Base-by-base conservation (phyloP, 2,329 filamentous ascomycete genomes). In the Epichloe typhina region DNA sequence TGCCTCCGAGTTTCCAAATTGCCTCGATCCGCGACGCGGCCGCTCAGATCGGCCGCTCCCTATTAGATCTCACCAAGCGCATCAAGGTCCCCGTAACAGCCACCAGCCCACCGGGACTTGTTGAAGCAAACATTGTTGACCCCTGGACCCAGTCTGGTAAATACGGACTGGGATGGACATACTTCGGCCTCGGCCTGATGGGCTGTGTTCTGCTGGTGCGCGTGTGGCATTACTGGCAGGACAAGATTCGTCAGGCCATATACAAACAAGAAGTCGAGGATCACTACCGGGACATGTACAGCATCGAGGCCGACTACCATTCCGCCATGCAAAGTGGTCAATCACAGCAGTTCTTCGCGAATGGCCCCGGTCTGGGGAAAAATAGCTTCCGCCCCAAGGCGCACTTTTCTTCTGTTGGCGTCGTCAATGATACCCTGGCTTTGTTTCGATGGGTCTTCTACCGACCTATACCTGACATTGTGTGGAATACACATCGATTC, bases 361-460 rank as follows among this genome's bases (percentile, higher is more conserved):
- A 82, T 47, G 77, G 74, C 56, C 73, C 73, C 23, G 72, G 75
- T 19, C 65, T 81, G 50, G 76, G 82, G 53, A 74, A 76, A 57
- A 68, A 74, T 58, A 68, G 67, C 52, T 82, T 78, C 64, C 75
- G 68, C 67, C 82, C 66, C 66, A 83, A 86, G 61, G 83, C 84
- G n/a, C 79, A 88, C 55, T 76, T 88, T 52, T 88, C 86, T 2
- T 86, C 85, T 2, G 78, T 91, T 52, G 76, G 79, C 45, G 75
- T 82, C 17, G 66, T 95, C 61, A 91, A 94, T 66, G 87, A 88
- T 60, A 75, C 78, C 5, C 72, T 95, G 57, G 89, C 89, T n/a
- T 69, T 93, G 15, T 88, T 88, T 62, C 77, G 90, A 66, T 95
- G 85, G 79, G 71, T 94, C 38, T 94, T 95, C 65, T 96, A 96